Base-by-base conservation (phyloP, 2,329 filamentous ascomycete genomes). In the Cadophora gregata region DNA sequence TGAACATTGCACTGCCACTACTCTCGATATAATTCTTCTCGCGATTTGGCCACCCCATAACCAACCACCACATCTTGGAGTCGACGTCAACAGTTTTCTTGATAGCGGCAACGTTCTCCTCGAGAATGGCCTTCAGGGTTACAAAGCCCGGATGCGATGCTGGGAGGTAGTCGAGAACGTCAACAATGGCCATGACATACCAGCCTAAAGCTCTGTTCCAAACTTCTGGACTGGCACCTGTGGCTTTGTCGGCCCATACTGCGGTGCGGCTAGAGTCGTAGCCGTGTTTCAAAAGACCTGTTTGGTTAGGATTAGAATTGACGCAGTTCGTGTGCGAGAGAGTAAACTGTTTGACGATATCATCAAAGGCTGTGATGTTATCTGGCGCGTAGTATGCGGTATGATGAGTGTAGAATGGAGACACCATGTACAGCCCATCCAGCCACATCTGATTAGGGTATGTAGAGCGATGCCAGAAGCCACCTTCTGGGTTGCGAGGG, bases 361-460 rank as follows among this genome's bases (percentile, higher is more conserved):
- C 73, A 45, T 76, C 69, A 69, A 71, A 77, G 0, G 75, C 75
- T 2, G 73, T 72, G 8, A 56, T 63, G 59, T 77, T 77, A n/a
- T 59, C 64, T 4, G 65, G 50, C n/a, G 73, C 71, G 31, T 73
- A 75, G n/a, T 51, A 48, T 16, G 59, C 51, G 0, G 59, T 63
- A 53, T 66, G 42, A 53, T 74, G 69, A 19, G 75, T 72, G 50
- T 77, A 77, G 63, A 77, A 77, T 7, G 73, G 70, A 8, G 68
- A 64, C 0, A 81, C 80, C 82, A 84, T 84, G 75, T 79, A 85
- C 25, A 84, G 83, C 1, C 85, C 85, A 51, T 70, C 69, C 0
- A 87, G 79, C 85, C 85, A 86, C 84, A 86, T 86, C 72, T 87
- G 83, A 68, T 85, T 80, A 21, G 78, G 79, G 68, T 85, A 85